Conservation (phyloP, 805 yeast species). For the Cyberlindnera mississippiensis region DNA sequence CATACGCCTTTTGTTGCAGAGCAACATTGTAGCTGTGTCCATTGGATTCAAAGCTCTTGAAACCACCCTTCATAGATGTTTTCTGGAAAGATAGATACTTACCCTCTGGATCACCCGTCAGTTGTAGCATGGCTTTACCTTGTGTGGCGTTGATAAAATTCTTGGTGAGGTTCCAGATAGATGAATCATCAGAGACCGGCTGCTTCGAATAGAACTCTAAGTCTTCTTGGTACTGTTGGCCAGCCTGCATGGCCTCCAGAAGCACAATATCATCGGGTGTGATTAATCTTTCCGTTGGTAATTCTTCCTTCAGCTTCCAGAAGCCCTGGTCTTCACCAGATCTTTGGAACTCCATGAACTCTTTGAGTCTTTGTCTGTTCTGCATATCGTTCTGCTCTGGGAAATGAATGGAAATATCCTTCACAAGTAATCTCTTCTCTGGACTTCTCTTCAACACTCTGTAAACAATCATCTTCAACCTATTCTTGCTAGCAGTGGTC, state of each 20-base stretch:
- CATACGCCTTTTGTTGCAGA: slow-evolving; percentile 85
- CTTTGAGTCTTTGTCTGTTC: slow-evolving; percentile 90
- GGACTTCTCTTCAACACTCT: slow-evolving; percentile 77
- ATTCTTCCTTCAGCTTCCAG: slow-evolving; percentile 81
- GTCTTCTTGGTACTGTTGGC: slow-evolving; percentile 87
- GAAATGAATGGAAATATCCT: slow-evolving; percentile 86
- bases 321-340: slow-evolving; percentile 91
- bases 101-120: slow-evolving; percentile 93
- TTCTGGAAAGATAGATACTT: slow-evolving; percentile 83
- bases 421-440: slow-evolving; percentile 71
- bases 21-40: slow-evolving; percentile 80
- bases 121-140: slow-evolving; percentile 93
- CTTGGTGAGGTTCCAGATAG: slow-evolving; percentile 92
- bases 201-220: slow-evolving; percentile 51
- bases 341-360: slow-evolving; percentile 96
- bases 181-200: slow-evolving; percentile 72
- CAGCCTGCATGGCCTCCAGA: slow-evolving; percentile 88
- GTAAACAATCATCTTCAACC: slow-evolving; percentile 90
- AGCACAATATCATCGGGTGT: slow-evolving; percentile 88
- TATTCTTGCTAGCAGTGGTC: slow-evolving; percentile 85
- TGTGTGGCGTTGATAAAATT: slow-evolving; percentile 93
- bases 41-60: slow-evolving; percentile 44
- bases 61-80: slow-evolving; percentile 95
- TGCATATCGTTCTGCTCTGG: slow-evolving; percentile 98
- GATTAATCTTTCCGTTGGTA: slow-evolving; percentile 77